A percentile compares a stretch with the other conserved stretches of the same genome.
Evolutionary conservation across 2,329 filamentous ascomycete genomes (phyloP).

Genomic region (Colletotrichum nymphaeae): DNA sequence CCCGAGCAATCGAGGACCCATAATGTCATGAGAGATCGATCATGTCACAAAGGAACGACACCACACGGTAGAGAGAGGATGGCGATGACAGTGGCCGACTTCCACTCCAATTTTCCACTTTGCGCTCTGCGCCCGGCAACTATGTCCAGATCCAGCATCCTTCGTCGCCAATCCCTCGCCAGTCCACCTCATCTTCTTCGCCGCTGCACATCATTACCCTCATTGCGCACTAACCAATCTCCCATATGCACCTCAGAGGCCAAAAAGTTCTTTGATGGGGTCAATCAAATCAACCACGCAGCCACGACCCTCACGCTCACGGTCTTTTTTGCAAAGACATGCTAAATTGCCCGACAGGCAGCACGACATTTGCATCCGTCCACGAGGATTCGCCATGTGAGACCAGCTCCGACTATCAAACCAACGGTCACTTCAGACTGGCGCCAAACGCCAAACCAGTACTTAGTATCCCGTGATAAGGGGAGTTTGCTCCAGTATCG

Average conservation of each 20-base stretch:
- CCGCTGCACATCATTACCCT: slow-evolving; percentile 28
- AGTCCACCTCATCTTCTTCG: background rate
- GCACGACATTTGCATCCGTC: slow-evolving; percentile 11
- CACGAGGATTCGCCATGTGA: slow-evolving; percentile 23
- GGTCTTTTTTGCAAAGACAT: background rate
- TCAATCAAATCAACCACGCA: background rate
- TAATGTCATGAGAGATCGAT: background rate
- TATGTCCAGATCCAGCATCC: background rate
- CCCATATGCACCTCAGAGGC: background rate
- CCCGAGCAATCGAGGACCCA: background rate
- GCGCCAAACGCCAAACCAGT: background rate
- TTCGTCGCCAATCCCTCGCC: slow-evolving; percentile 11
- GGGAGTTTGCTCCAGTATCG: slow-evolving; percentile 11
- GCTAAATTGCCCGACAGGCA: background rate
- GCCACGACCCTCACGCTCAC: background rate
- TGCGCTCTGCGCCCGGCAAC: background rate
- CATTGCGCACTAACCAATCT: background rate
- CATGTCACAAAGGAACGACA: background rate
- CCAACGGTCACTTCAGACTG: slow-evolving; percentile 10
- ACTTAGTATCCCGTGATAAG: slow-evolving; percentile 10
- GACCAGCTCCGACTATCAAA: slow-evolving; percentile 22
- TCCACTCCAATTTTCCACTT: background rate
- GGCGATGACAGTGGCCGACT: background rate
- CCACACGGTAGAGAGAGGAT: background rate
- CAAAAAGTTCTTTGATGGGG: background rate